Evolutionary conservation across 805 yeast species (phyloP), one percentile per base, ranked within the genome.

Genomic region (Saccharomyces paradoxus): DNA sequence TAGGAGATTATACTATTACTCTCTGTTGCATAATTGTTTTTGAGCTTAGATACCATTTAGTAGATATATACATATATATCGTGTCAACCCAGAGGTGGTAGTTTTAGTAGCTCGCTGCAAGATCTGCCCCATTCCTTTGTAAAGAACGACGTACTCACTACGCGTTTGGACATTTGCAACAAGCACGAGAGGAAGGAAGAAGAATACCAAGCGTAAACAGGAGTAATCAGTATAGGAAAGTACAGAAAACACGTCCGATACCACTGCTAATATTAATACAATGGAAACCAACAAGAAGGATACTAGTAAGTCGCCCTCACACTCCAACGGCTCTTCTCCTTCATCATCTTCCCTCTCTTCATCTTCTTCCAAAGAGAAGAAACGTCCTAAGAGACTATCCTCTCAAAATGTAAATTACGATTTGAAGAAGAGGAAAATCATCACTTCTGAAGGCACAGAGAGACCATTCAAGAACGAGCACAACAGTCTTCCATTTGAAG

Each of bases 391-490:
- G 50, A 59, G 71, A 53, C 56, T 66, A 7, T 54, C 68, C 13
- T 63, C 71, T 2, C 55, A 54, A 37, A 67, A 65, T 48, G 70
- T 69, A n/a, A 66, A 69, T 54, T 69, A 69, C 41, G 62, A 68
- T 52, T 55, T 69, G 51, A 69, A 68, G 55, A 66, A 63, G 53
- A 59, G 69, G 29, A 63, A 61, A 37, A 64, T 69, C 37, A 65
- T 69, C 49, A 63, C 64, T 14, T 60, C 65, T 2, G 66, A 64
- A 30, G 64, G 61, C 44, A 51, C 51, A 50, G 49, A 56, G 27
- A 41, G 13, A 28, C 8, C 49, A 17, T 26, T 37, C 17, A 17
- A 17, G 4, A 17, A 37, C 44, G 32, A 32, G 31, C 49, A 48
- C 14, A 46, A 41, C 10, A 49, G 41, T 13, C 12, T 28, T 26